Percentiles rank a stretch among this genome's conserved stretches.
These are phyloP conservation scores for Quercus tomentella DNA, from an alignment of 331 rosid genomes.

Conservation along the genomic window DNA sequence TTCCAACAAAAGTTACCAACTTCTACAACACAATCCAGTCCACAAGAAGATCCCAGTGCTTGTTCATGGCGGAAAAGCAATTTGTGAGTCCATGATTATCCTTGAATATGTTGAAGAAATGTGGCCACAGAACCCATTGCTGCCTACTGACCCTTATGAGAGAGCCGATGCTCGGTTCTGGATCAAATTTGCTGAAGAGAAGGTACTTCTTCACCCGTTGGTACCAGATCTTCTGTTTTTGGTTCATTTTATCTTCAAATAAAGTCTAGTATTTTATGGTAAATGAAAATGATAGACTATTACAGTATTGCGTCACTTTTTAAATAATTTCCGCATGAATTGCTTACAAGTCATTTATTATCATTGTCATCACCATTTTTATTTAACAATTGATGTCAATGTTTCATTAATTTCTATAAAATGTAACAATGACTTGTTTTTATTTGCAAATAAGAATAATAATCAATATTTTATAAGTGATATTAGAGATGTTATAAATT, in stretches of 20 bases:
- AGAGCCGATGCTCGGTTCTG: conserved; percentile 34
- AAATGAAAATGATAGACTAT: too few relatives aligned
- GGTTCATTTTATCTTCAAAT: neutral
- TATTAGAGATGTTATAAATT: too few relatives aligned
- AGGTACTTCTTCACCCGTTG: neutral
- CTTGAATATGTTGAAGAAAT: conserved; percentile 36
- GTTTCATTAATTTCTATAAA: too few relatives aligned
- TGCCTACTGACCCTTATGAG: conserved; percentile 28
- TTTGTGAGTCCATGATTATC: conserved; percentile 33
- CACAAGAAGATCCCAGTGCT: conserved; percentile 32
- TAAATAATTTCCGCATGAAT: too few relatives aligned
- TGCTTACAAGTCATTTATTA: too few relatives aligned
- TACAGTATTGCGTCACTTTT: too few relatives aligned
- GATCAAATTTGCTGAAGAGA: conserved; percentile 23
- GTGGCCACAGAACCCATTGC: conserved; percentile 26
- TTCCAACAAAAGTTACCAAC: conserved; percentile 19
- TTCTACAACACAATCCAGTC: conserved; percentile 30
- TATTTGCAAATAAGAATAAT: too few relatives aligned
- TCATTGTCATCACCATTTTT: too few relatives aligned
- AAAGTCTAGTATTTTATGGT: too few relatives aligned
- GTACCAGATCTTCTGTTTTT: neutral
- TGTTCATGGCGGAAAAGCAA: conserved; percentile 35
- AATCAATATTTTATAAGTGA: too few relatives aligned
- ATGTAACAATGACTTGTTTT: too few relatives aligned
- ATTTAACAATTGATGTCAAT: too few relatives aligned